Evolutionary conservation across 2,329 filamentous ascomycete species (phyloP).

Genomic region (Teratosphaeria pseudoeucalypti): DNA sequence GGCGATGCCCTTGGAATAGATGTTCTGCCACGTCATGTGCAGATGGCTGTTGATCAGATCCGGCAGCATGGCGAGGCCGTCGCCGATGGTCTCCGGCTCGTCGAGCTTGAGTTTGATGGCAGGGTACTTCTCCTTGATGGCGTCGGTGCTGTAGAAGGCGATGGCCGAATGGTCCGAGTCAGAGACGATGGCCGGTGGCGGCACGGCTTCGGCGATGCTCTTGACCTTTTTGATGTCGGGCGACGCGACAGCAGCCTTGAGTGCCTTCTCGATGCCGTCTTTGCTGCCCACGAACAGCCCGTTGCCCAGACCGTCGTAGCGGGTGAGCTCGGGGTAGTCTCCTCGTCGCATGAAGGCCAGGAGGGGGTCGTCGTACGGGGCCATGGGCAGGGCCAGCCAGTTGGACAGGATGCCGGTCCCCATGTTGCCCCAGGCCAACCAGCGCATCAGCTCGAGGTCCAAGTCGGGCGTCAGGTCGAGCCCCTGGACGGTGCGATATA

Average conservation of each 20-base stretch:
- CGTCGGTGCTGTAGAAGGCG: conserved; percentile 63
- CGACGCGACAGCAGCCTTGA: conserved; percentile 31
- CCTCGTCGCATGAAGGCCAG: conserved; percentile 65
- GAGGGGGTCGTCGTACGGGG: conserved; percentile 58
- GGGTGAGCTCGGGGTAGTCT: conserved; percentile 61
- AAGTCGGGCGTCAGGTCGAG: conserved; percentile 51
- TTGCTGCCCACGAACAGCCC: conserved; percentile 65
- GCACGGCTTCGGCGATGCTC: conserved; percentile 52
- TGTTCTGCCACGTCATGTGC: conserved; percentile 73
- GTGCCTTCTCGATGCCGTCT: conserved; percentile 32
- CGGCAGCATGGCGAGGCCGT: conserved; percentile 56
- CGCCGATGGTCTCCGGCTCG: conserved; percentile 40
- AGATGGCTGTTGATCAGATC: conserved; percentile 75
- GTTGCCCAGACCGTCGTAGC: conserved; percentile 60
- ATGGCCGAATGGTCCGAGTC: conserved; percentile 58
- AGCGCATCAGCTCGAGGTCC: conserved; percentile 64
- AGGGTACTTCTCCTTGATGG: conserved; percentile 56
- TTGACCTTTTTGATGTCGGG: conserved; percentile 51
- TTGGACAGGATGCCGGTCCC: conserved; percentile 70
- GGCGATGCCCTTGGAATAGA: conserved; percentile 64
- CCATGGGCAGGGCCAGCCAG: conserved; percentile 78
- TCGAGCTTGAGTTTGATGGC: conserved; percentile 54
- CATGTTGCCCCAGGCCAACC: conserved; percentile 91
- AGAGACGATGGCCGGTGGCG: conserved; percentile 50
- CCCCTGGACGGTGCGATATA: conserved; percentile 60